Evolutionary conservation across 2,329 filamentous ascomycete genomes (phyloP), one percentile per base, ranked within the genome.

Genomic region (Diaporthe citriasiana): DNA sequence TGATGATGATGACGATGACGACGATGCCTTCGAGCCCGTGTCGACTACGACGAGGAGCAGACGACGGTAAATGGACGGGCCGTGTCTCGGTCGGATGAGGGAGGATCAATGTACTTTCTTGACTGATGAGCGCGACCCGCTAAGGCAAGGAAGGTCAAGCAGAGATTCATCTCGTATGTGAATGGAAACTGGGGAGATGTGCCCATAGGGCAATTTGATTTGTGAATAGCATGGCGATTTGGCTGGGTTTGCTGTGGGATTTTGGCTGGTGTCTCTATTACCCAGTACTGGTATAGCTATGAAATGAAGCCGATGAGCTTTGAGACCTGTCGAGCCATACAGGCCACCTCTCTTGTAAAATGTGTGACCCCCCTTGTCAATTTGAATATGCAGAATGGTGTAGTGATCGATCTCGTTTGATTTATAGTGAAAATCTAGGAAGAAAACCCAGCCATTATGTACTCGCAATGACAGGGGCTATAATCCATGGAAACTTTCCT

Each of bases 1-100:
- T 0, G 89, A 91, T 73, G 89, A 91, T 56, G 89, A 91, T 80
- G 86, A 85, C 70, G 83, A 72, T 22, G 57, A 65, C 22, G 71
- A 70, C 35, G 72, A 71, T 15, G 73, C 86, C 0, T 92, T 93
- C 80, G 89, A 92, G 80, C 84, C 88, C 8, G 84, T 87, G 66
- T 86, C 86, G 0, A 76, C 69, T 3, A 63, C 55, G 15, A 81
- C 82, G 35, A 81, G 82, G 69, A 79, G 71, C 25, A 77, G 77
- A 27, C 51, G 76, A 25, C 72, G 71, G 27, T 74, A 12, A 12
- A 30, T 4, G 2, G 9, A 15, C n/a, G 45, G 35, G 17, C 25
- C 8, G 40, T 3, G 13, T 47, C 27, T 19, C 22, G 1, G 19
- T 33, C 1, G 6, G 47, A 12, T 71, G 13, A 19, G 2, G 25